phyloP scores from a whole-genome alignment of 2,329 filamentous ascomycete genomes.

The Apiospora marii region DNA sequence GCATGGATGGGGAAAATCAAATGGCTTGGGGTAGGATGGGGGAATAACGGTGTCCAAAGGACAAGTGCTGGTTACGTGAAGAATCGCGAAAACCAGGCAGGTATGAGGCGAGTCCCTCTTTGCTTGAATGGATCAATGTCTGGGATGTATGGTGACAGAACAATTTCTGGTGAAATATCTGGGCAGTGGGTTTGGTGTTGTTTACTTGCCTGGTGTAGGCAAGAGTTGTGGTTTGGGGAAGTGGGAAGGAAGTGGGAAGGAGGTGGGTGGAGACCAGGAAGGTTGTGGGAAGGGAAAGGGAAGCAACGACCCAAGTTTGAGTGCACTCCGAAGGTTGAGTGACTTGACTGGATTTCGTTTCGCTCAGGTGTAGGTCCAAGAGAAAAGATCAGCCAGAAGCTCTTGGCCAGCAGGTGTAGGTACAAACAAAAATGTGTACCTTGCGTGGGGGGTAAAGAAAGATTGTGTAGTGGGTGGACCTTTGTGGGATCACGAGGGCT shows the following conservation, averaged over 20 bases:
- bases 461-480: neutral
- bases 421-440: neutral
- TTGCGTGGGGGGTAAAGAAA: neutral
- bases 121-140: neutral
- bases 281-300: neutral
- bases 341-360: too few relatives aligned
- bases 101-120: neutral
- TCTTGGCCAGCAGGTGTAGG: neutral
- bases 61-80: neutral
- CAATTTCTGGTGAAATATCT: neutral
- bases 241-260: slow-evolving; percentile 7
- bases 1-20: neutral
- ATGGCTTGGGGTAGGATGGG: neutral
- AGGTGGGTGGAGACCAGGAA: neutral
- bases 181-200: too few relatives aligned
- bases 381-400: neutral
- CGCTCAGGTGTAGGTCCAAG: neutral
- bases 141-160: neutral
- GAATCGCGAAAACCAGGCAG: neutral
- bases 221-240: neutral
- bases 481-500: neutral
- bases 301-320: neutral
- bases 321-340: too few relatives aligned
- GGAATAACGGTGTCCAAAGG: neutral
- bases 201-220: neutral